Conservation (phyloP, 495 filamentous ascomycete species). For the Penicillium malachiteum region DNA sequence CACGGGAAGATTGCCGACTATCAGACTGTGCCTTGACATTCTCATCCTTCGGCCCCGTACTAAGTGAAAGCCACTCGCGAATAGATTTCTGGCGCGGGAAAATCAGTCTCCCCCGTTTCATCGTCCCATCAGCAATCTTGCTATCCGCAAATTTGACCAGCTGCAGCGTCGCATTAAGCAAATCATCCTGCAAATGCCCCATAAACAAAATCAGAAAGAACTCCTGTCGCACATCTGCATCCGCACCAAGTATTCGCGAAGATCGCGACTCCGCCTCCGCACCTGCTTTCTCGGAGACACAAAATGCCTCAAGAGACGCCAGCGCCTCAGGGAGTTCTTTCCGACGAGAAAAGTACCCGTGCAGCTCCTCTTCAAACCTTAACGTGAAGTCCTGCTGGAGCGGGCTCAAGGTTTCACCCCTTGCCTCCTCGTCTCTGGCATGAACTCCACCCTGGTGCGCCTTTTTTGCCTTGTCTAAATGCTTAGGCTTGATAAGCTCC, state of each 20-base stretch:
- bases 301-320: conserved; percentile 32
- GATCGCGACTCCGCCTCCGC: not conserved
- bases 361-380: conserved; percentile 19
- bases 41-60: conserved; percentile 11
- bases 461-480: conserved; percentile 22
- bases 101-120: conserved; percentile 59
- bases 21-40: conserved; percentile 2
- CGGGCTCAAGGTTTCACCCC: conserved; percentile 20
- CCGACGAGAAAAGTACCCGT: conserved; percentile 18
- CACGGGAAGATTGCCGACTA: conserved; percentile 22
- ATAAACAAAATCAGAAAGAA: conserved; percentile 39
- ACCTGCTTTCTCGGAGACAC: conserved; percentile 18
- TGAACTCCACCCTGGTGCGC: not conserved
- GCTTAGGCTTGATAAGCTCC: conserved; percentile 27
- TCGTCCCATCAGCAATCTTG: conserved; percentile 52
- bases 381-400: conserved; percentile 16
- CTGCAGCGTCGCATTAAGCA: conserved; percentile 35
- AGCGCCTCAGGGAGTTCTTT: conserved; percentile 24
- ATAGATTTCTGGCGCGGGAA: conserved; percentile 56
- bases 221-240: conserved; percentile 30
- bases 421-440: conserved; percentile 28
- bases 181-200: conserved; percentile 34
- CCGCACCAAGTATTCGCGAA: not conserved
- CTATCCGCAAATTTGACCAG: conserved; percentile 64
- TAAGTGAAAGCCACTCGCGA: conserved; percentile 36